Evolutionary conservation across 257 asterid species (phyloP).

Genomic region (Apocynum venetum): DNA sequence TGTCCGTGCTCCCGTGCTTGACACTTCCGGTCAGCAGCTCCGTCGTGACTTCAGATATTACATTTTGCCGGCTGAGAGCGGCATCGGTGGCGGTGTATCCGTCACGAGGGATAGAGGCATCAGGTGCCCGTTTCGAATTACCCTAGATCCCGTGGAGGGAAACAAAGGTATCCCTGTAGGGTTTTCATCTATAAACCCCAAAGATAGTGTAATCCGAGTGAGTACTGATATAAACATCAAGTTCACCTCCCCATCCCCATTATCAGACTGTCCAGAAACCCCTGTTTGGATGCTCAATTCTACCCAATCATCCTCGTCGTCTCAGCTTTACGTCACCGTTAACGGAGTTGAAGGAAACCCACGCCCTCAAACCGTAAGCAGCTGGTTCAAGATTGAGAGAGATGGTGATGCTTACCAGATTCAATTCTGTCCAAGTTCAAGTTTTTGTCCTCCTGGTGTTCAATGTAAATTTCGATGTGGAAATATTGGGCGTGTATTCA

Average conservation of each 20-base stretch:
- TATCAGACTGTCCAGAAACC: background rate
- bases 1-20: too few relatives aligned
- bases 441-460: background rate
- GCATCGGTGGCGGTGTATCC: too few relatives aligned
- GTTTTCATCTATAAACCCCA: background rate
- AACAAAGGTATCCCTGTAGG: background rate
- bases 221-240: conserved; percentile 1
- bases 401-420: background rate
- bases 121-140: background rate
- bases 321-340: background rate
- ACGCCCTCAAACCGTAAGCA: background rate
- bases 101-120: background rate
- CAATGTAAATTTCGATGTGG: background rate
- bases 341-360: conserved; percentile 2
- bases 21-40: too few relatives aligned
- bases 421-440: background rate
- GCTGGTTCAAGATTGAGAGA: conserved; percentile 4
- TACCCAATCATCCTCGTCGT: background rate
- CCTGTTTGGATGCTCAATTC: background rate
- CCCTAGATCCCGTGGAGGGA: background rate
- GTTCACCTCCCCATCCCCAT: background rate
- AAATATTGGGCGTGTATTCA: background rate
- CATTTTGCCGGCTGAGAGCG: too few relatives aligned
- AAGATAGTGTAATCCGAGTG: background rate
- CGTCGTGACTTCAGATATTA: too few relatives aligned